These are phyloP conservation scores for Phaffia australis DNA, from an alignment of 768 basidiomycete species.

Conservation along the genomic window DNA sequence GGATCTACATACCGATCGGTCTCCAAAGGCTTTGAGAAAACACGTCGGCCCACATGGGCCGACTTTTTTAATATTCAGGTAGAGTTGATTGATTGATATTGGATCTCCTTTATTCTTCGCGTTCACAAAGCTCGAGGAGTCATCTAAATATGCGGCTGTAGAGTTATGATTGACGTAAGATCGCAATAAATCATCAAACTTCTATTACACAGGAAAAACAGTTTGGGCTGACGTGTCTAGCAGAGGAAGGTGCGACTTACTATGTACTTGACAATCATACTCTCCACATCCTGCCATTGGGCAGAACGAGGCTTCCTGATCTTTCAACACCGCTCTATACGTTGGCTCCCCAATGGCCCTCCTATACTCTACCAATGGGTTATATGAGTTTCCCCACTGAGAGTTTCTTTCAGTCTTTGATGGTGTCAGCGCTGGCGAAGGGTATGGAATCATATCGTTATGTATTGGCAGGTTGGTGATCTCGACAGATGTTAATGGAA, in stretches of 20 bases:
- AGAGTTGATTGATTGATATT: neutral
- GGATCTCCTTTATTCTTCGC: constrained; percentile 7
- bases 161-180: neutral
- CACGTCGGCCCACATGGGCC: constrained; percentile 1
- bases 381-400: neutral
- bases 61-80: neutral
- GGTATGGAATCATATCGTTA: constrained; percentile 16
- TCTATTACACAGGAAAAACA: no score
- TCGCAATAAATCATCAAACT: neutral
- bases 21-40: neutral
- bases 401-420: neutral
- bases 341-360: neutral
- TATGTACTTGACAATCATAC: constrained; percentile 20
- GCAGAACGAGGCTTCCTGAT: constrained; percentile 13
- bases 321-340: neutral
- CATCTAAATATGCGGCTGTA: constrained; percentile 1
- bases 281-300: constrained; percentile 16
- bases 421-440: neutral
- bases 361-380: neutral
- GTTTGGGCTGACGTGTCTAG: no score
- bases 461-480: constrained; percentile 10
- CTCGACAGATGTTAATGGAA: constrained; percentile 11
- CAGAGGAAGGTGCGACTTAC: neutral
- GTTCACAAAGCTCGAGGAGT: neutral
- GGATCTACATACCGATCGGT: neutral